phyloP scores from a whole-genome alignment of 306 rosid genomes.

The Lagenaria siceraria region DNA sequence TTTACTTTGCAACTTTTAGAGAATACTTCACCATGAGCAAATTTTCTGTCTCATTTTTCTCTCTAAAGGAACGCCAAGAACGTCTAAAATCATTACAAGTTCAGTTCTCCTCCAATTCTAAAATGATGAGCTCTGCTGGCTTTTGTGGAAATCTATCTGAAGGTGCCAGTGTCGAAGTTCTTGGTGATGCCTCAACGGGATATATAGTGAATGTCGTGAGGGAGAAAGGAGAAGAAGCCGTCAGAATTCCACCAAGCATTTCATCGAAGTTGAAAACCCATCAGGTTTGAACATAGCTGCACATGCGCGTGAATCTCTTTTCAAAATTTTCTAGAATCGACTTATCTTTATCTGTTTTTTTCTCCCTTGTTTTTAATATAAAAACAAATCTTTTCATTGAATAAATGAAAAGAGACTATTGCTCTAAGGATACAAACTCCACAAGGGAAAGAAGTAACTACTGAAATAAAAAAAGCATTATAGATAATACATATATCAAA shows the following conservation, averaged over 20 bases:
- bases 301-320: background rate
- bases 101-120: conserved; percentile 64
- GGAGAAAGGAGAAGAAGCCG: conserved; percentile 89
- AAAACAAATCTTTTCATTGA: too few species aligned
- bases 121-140: conserved; percentile 35
- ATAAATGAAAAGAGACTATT: too few species aligned
- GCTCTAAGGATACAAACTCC: too few species aligned
- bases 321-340: background rate
- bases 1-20: background rate
- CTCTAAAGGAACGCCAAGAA: conserved; percentile 78
- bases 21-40: conserved; percentile 9
- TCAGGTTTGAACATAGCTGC: conserved; percentile 41
- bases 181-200: conserved; percentile 66
- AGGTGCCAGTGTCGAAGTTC: conserved; percentile 61
- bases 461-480: too few species aligned
- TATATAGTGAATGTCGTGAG: conserved; percentile 91
- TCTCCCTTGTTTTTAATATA: too few species aligned
- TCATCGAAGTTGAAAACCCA: conserved; percentile 79
- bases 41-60: conserved; percentile 1
- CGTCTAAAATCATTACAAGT: conserved; percentile 72
- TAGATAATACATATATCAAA: too few species aligned
- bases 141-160: conserved; percentile 61
- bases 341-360: background rate
- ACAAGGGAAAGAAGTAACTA: too few species aligned
- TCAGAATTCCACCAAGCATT: conserved; percentile 83